Conservation (phyloP, 169 alveolate genomes). For the Amoebophrya sp. region DNA sequence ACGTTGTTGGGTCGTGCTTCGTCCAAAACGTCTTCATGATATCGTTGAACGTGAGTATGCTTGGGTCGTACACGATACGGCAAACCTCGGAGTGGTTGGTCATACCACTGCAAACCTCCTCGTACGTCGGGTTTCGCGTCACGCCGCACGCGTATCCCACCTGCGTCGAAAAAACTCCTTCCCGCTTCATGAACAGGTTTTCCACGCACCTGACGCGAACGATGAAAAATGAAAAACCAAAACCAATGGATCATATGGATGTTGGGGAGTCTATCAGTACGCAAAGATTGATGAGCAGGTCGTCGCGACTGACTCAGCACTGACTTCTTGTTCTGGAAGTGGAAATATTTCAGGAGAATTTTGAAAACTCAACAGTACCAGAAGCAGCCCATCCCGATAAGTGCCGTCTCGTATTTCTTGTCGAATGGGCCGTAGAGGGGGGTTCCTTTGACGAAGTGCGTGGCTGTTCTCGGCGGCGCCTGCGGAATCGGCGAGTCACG, state of each 20-base stretch:
- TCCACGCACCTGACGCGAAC: no score
- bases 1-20: constrained; percentile 42
- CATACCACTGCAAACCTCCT: constrained; percentile 39
- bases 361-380: no score
- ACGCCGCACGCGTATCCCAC: constrained; percentile 47
- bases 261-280: no score
- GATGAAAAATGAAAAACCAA: no score
- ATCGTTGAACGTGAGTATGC: constrained; percentile 21
- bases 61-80: constrained; percentile 33
- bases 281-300: no score
- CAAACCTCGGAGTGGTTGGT: constrained; percentile 49
- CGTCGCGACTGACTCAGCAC: no score
- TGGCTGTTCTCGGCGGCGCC: not conserved
- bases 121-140: constrained; percentile 37
- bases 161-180: constrained; percentile 36
- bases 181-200: constrained; percentile 28
- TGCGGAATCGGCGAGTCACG: not conserved
- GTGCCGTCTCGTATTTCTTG: constrained; percentile 18
- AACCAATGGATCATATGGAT: no score
- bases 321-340: no score
- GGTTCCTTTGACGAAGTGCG: constrained; percentile 4
- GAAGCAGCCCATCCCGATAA: constrained; percentile 53
- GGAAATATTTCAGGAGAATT: no score
- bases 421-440: constrained; percentile 14
- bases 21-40: constrained; percentile 31